Conservation (phyloP, 2,329 filamentous ascomycete genomes). For the Xylaria sp. region DNA sequence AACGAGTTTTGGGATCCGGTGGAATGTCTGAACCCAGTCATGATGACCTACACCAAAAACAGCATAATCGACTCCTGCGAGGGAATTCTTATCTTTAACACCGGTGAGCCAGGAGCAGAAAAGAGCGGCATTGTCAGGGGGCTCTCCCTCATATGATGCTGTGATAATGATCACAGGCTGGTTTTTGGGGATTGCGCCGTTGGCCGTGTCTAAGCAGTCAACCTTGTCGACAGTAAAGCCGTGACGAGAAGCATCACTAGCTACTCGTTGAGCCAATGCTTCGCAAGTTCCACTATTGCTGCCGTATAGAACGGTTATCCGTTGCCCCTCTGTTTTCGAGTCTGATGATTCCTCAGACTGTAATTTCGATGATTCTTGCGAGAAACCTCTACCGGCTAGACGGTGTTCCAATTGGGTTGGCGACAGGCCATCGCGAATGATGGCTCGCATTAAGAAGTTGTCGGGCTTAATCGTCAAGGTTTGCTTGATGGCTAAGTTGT, state of each 20-base stretch:
- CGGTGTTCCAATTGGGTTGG: conserved; percentile 59
- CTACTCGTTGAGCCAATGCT: conserved; percentile 71
- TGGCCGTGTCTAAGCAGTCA: conserved; percentile 69
- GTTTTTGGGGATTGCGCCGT: conserved; percentile 67
- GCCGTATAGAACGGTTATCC: conserved; percentile 75
- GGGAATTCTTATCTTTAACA: conserved; percentile 57
- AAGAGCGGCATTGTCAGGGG: conserved; percentile 75
- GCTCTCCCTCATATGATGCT: conserved; percentile 78
- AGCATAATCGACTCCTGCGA: conserved; percentile 70
- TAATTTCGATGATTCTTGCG: conserved; percentile 28
- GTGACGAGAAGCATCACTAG: conserved; percentile 65
- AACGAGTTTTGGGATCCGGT: conserved; percentile 64
- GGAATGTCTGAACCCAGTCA: conserved; percentile 64
- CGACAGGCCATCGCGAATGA: conserved; percentile 57
- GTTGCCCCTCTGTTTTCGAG: conserved; percentile 47
- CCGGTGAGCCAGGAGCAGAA: conserved; percentile 74
- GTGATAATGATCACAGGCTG: conserved; percentile 74
- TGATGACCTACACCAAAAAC: conserved; percentile 74
- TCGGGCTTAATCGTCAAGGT: conserved; percentile 63
- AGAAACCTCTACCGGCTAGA: conserved; percentile 50
- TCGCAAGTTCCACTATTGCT: conserved; percentile 82
- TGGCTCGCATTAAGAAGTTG: conserved; percentile 63
- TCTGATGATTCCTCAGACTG: conserved; percentile 24
- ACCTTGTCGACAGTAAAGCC: conserved; percentile 67
- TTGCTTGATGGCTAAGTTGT: conserved; percentile 58